Evolutionary conservation across 441 rosid species (phyloP), one percentile per base, ranked within the genome.

Genomic region (Erodium trifolium): DNA sequence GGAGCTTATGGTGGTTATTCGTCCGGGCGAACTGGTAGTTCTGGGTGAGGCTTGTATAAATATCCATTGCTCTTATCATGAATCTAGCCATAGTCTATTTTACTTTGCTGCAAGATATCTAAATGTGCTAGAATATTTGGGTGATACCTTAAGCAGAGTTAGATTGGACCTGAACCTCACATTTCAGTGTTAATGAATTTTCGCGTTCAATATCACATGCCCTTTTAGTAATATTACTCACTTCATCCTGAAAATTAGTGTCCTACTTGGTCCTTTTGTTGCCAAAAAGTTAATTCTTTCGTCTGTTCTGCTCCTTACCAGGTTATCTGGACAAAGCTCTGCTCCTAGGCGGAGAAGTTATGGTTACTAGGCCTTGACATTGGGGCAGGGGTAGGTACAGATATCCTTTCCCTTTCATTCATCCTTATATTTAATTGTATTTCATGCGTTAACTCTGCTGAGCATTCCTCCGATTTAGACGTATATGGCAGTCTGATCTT

Each of bases 241-340:
- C 63, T 18, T 3, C 12, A 17, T 7, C 18, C 10, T 18, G 63
- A 16, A 16, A 45, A 16, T 6, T 14, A 16, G 10, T 55, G 19
- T 55, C 10, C 7, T 16, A 18, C 62, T 55, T 57, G 65, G 41
- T 37, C 63, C 5, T 35, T 60, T 55, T 67, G 23, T 55, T 35
- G 12, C 71, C 65, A 73, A 70, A 80, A 75, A 5, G 41, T 7
- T 37, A 4, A 5, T 37, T 37, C 1, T 69, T 68, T 66, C 67
- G 47, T 63, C 63, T 64, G 19, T 76, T 72, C 79, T 87, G 67
- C 83, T 80, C 49, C 68, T 71, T 74, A 74, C 76, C 94, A 94
- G 98, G 96, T 86, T 88, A 82, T 86, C 99, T 70, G 80, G 91
- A 76, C 88, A 94, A 75, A 67, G 63, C 63, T 68, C 68, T 74